Percentiles rank a stretch among this genome's conserved stretches.
Evolutionary conservation across 1,139 yeast species (phyloP).

Genomic region (Geotrichum aggregatum): DNA sequence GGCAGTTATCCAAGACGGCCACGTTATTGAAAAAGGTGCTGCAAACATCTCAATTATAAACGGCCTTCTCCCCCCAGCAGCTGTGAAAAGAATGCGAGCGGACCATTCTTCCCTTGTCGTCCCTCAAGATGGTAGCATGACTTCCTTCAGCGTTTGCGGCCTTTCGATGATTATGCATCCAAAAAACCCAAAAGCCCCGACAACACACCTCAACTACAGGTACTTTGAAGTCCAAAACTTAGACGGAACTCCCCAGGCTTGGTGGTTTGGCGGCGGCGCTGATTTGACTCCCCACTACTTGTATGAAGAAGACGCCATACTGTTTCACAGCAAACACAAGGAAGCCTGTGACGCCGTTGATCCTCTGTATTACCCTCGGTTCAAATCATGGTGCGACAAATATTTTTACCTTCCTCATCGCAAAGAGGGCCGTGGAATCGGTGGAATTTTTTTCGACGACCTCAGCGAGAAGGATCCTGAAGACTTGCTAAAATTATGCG

Average conservation of each 20-base stretch:
- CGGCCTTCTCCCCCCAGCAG: constrained; percentile 81
- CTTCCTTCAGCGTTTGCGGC: constrained; percentile 87
- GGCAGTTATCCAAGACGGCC: constrained; percentile 84
- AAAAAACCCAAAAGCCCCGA: constrained; percentile 91
- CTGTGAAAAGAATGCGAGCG: constrained; percentile 80
- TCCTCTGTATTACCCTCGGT: constrained; percentile 64
- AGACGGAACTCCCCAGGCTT: constrained; percentile 78
- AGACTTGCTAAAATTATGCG: constrained; percentile 65
- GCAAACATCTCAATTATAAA: constrained; percentile 90
- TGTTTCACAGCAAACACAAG: constrained; percentile 76
- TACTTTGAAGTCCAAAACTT: constrained; percentile 88
- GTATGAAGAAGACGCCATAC: constrained; percentile 81
- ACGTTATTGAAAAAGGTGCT: constrained; percentile 91
- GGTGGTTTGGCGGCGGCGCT: constrained; percentile 99
- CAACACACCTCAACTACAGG: constrained; percentile 89
- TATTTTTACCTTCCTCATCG: constrained; percentile 86
- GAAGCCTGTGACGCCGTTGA: constrained; percentile 75
- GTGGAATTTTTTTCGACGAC: constrained; percentile 96
- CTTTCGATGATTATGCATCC: constrained; percentile 92
- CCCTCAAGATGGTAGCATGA: constrained; percentile 49
- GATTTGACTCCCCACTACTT: constrained; percentile 90
- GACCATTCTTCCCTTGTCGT: constrained; percentile 71
- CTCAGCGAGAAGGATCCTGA: constrained; percentile 70
- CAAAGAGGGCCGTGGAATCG: constrained; percentile 85
- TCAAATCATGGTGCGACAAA: constrained; percentile 93